Evolutionary conservation across 192 early-diverging fungal species (phyloP).

Genomic region (Coemansia furcata): DNA sequence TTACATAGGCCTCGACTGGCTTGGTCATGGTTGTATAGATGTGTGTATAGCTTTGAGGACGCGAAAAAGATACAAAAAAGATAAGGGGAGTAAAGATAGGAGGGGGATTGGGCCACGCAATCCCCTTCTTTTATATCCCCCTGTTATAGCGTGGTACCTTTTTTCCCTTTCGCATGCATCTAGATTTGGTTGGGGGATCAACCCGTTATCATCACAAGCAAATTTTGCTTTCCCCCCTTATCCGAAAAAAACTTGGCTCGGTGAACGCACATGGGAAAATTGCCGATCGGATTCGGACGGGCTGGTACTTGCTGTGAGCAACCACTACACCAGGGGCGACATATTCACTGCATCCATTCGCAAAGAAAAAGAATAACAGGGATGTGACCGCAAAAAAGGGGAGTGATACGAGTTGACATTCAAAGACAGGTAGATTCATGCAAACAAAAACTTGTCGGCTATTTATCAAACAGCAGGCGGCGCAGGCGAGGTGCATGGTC

Average conservation of each 20-base stretch:
- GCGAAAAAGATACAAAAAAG: not conserved
- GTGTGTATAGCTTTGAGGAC: not conserved
- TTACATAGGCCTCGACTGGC: slow-evolving; percentile 47
- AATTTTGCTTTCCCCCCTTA: not conserved
- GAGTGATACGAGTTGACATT: too few relatives aligned
- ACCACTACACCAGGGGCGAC: not conserved
- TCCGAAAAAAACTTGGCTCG: not conserved
- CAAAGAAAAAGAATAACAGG: not conserved
- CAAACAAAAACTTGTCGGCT: too few relatives aligned
- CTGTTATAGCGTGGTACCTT: not conserved
- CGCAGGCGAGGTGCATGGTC: not conserved
- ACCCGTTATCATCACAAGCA: not conserved
- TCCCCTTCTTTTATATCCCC: slow-evolving; percentile 4
- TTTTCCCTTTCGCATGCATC: not conserved
- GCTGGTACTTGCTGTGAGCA: not conserved
- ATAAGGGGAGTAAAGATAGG: not conserved
- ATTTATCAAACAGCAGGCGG: not conserved
- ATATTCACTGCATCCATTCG: not conserved
- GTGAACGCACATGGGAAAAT: not conserved
- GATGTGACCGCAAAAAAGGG: not conserved
- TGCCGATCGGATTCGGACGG: not conserved
- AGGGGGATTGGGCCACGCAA: not conserved
- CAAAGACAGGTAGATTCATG: too few relatives aligned
- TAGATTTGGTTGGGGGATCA: not conserved
- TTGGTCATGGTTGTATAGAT: slow-evolving; percentile 24